Conservation (phyloP, 805 yeast species). For the Candida glaebosa region DNA sequence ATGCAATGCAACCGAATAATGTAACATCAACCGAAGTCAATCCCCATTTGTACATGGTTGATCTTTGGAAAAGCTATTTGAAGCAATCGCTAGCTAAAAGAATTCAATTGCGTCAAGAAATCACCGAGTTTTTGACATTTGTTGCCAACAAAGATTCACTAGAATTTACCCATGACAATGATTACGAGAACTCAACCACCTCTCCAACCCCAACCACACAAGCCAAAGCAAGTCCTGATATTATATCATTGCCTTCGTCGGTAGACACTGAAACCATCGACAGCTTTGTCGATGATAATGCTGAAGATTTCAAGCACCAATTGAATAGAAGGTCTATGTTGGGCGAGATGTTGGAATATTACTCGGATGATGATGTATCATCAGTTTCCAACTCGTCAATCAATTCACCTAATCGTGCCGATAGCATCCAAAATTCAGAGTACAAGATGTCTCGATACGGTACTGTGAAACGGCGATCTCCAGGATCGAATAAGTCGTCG, state of each 20-base stretch:
- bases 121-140: conserved; percentile 28
- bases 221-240: not conserved
- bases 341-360: conserved; percentile 44
- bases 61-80: conserved; percentile 34
- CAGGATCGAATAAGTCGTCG: not conserved
- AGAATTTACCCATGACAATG: not conserved
- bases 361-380: conserved; percentile 17
- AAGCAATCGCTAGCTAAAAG: conserved; percentile 32
- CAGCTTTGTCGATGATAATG: conserved; percentile 4
- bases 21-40: not conserved
- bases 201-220: not conserved
- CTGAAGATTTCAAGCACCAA: conserved; percentile 23
- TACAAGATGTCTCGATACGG: not conserved
- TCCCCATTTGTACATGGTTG: not conserved
- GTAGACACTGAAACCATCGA: not conserved
- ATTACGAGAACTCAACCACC: not conserved
- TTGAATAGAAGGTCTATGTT: conserved; percentile 38
- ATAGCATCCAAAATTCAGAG: not conserved
- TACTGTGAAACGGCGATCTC: not conserved
- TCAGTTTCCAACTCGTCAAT: not conserved
- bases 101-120: conserved; percentile 40
- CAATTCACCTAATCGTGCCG: not conserved
- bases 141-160: conserved; percentile 6
- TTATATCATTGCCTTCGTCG: not conserved
- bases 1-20: not conserved